Evolutionary conservation across 2,329 filamentous ascomycete species (phyloP).

Genomic region (Aplosporella prunicola): DNA sequence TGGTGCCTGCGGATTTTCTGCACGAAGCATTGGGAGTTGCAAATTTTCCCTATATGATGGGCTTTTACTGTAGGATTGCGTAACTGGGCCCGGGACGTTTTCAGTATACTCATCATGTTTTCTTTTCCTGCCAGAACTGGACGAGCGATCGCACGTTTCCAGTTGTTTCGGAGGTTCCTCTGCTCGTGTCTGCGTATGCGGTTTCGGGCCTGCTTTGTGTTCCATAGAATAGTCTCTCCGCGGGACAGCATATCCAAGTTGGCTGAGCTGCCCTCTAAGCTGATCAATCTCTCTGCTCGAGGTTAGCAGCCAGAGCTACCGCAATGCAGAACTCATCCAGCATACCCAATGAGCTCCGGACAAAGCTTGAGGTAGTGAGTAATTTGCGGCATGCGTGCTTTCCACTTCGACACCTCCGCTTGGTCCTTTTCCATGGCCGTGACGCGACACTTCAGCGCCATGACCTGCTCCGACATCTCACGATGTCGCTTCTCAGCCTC

Average conservation of each 20-base stretch:
- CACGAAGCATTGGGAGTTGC: no score
- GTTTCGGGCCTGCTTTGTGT: background rate
- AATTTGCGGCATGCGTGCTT: conserved; percentile 22
- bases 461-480: conserved; percentile 10
- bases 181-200: background rate
- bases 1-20: no score
- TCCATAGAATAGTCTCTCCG: conserved; percentile 5
- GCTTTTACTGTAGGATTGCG: no score
- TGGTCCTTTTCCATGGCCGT: conserved; percentile 18
- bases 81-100: no score
- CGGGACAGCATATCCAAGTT: conserved; percentile 9
- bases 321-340: no score
- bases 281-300: conserved; percentile 6
- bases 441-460: conserved; percentile 17
- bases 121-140: no score
- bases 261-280: conserved; percentile 7
- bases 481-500: background rate
- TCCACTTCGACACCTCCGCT: conserved; percentile 21
- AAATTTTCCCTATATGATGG: no score
- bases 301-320: no score
- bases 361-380: conserved; percentile 29
- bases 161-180: no score
- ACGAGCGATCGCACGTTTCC: no score
- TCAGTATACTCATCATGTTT: no score
- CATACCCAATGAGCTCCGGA: conserved; percentile 22